phyloP scores from a whole-genome alignment of 1,284 basidiomycete genomes.

The Mycena sp. region DNA sequence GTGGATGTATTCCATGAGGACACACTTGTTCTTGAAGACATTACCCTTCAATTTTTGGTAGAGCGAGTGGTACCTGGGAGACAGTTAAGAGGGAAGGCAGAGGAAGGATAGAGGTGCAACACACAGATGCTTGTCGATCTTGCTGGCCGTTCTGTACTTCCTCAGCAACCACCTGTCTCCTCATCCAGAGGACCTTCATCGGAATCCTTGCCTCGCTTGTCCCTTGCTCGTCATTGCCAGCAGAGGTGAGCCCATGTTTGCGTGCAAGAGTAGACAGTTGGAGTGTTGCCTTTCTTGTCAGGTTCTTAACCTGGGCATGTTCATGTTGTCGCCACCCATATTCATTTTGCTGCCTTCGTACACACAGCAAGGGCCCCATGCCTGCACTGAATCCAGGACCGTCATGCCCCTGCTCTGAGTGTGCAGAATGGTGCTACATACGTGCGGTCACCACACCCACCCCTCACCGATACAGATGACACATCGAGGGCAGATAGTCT shows the following conservation, averaged over 20 bases:
- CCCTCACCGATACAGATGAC: too few species aligned
- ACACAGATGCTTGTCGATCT: constrained; percentile 99
- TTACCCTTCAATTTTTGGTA: constrained; percentile 99
- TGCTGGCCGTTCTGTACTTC: constrained; percentile 99
- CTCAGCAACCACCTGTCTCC: constrained; percentile 95
- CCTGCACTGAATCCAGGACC: too few species aligned
- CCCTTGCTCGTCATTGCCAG: constrained; percentile 98
- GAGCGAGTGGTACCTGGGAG: constrained; percentile 91
- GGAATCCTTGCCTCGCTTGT: constrained; percentile 98
- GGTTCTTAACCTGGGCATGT: constrained; percentile 97
- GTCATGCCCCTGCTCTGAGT: too few species aligned
- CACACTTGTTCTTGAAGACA: constrained; percentile 99
- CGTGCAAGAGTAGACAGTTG: constrained; percentile 94
- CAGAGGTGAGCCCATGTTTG: constrained; percentile 92
- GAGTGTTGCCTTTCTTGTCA: constrained; percentile 99
- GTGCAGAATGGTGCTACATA: too few species aligned
- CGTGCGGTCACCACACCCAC: too few species aligned
- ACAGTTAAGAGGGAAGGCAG: not conserved
- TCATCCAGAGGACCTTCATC: constrained; percentile 98
- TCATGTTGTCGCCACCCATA: too few species aligned
- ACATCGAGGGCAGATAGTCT: too few species aligned
- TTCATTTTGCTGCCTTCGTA: too few species aligned
- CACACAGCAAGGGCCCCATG: too few species aligned
- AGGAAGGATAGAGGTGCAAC: constrained; percentile 46
- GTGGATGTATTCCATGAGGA: constrained; percentile 99